Evolutionary conservation across 2,329 filamentous ascomycete genomes (phyloP).

Genomic region (Aureobasidium sp.): DNA sequence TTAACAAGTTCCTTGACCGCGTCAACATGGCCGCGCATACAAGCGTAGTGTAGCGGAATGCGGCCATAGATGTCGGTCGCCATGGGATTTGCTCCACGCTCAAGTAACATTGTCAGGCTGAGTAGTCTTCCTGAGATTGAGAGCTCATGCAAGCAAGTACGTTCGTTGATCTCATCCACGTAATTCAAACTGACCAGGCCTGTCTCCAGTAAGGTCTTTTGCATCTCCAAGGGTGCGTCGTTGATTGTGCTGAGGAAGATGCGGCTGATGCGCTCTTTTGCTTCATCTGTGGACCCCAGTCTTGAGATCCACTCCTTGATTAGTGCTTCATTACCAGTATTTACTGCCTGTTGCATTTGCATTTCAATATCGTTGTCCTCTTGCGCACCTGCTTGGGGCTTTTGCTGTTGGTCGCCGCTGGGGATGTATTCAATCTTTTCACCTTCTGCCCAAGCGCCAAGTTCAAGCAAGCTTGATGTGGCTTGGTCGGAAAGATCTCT

Average conservation of each 20-base stretch:
- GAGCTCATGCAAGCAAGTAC: constrained; percentile 94
- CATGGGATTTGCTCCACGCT: constrained; percentile 64
- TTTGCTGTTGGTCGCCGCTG: constrained; percentile 23
- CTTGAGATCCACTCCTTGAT: constrained; percentile 74
- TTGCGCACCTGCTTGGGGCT: constrained; percentile 45
- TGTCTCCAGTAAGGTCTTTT: constrained; percentile 70
- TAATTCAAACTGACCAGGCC: constrained; percentile 81
- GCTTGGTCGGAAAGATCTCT: constrained; percentile 95
- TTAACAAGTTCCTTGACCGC: constrained; percentile 69
- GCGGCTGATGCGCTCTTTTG: constrained; percentile 70
- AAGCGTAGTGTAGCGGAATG: constrained; percentile 90
- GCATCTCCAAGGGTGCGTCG: constrained; percentile 68
- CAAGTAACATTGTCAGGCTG: constrained; percentile 69
- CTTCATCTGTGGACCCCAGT: constrained; percentile 53
- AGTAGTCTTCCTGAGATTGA: constrained; percentile 82
- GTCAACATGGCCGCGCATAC: constrained; percentile 81
- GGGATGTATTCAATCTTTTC: constrained; percentile 68
- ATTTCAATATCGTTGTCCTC: constrained; percentile 88
- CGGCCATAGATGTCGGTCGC: constrained; percentile 88
- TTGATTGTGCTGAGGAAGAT: constrained; percentile 87
- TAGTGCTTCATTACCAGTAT: constrained; percentile 67
- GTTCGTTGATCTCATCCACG: constrained; percentile 94
- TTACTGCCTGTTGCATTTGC: constrained; percentile 78
- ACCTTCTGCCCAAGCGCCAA: constrained; percentile 94
- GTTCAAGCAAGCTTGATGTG: constrained; percentile 88